A percentile compares a stretch with the other conserved stretches of the same genome.
Conservation (phyloP, 768 basidiomycete species). For the Nidularia pulvinata region DNA sequence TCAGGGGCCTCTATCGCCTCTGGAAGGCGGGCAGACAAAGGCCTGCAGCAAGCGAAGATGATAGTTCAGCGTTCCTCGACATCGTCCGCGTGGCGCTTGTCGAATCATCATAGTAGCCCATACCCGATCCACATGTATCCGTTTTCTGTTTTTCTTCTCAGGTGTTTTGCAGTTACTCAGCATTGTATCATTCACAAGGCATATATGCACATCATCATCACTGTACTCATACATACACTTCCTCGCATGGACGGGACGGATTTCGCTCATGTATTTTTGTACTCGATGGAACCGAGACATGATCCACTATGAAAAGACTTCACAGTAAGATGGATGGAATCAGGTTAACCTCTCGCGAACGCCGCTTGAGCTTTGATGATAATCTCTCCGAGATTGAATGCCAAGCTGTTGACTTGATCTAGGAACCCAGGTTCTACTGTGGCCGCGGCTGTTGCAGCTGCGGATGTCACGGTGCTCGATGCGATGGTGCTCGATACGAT, state of each 20-base stretch:
- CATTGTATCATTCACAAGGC: too few species aligned
- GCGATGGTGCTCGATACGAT: not conserved
- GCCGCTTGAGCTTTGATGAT: not conserved
- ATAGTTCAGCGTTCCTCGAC: conserved; percentile 34
- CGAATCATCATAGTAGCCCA: too few species aligned
- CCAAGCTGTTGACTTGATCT: not conserved
- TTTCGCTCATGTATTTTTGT: too few species aligned
- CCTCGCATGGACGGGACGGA: too few species aligned
- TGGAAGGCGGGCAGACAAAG: conserved; percentile 45
- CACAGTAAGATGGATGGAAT: too few species aligned
- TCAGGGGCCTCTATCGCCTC: conserved; percentile 56
- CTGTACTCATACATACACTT: too few species aligned
- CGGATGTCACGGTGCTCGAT: not conserved
- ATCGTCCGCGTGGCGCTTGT: conserved; percentile 31
- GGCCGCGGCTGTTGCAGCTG: not conserved
- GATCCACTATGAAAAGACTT: too few species aligned
- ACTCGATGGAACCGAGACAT: too few species aligned
- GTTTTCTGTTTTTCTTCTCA: too few species aligned
- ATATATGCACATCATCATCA: too few species aligned
- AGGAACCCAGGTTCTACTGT: not conserved
- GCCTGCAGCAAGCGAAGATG: conserved; percentile 3
- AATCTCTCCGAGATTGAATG: not conserved
- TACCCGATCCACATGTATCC: too few species aligned
- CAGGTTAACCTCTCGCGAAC: not conserved
- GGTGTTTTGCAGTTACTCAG: too few species aligned